These are phyloP conservation scores for Aspergillus fumigatus DNA, from an alignment of 2,329 filamentous ascomycete species.

Conservation along the genomic window DNA sequence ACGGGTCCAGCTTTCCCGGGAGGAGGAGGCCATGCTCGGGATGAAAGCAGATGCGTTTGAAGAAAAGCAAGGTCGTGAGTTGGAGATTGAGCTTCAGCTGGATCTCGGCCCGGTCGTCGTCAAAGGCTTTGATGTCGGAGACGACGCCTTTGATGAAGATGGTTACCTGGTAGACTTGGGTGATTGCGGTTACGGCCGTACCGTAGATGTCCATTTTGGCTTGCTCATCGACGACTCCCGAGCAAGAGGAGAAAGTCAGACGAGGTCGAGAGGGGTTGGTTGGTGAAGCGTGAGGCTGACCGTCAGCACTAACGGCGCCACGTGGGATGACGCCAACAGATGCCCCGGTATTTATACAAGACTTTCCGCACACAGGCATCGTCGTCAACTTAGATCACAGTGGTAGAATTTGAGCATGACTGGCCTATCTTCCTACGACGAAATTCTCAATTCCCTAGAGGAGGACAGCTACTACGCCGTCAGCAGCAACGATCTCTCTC, in stretches of 20 bases:
- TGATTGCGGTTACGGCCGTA: conserved; percentile 23
- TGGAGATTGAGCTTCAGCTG: conserved; percentile 22
- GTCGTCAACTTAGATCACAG: conserved; percentile 1
- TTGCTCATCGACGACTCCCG: too few species aligned
- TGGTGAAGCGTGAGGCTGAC: background rate
- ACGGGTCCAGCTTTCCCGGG: conserved; percentile 13
- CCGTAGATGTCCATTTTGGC: conserved; percentile 25
- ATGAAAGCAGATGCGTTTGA: conserved; percentile 20
- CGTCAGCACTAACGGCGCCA: background rate
- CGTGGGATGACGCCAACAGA: background rate
- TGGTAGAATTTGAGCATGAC: background rate
- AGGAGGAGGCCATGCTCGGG: conserved; percentile 21
- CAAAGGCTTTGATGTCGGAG: conserved; percentile 23
- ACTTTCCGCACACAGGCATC: background rate
- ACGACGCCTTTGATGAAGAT: conserved; percentile 29
- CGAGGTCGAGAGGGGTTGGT: background rate
- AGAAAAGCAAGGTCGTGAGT: conserved; percentile 21
- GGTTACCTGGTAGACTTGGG: conserved; percentile 24
- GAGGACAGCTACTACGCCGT: background rate
- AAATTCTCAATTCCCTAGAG: background rate
- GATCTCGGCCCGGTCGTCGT: conserved; percentile 22
- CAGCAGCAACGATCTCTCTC: background rate
- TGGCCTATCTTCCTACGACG: background rate
- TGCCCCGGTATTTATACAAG: background rate
- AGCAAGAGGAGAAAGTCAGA: background rate